phyloP scores from a whole-genome alignment of 2,329 filamentous ascomycete species.

The Phialophora tarda region DNA sequence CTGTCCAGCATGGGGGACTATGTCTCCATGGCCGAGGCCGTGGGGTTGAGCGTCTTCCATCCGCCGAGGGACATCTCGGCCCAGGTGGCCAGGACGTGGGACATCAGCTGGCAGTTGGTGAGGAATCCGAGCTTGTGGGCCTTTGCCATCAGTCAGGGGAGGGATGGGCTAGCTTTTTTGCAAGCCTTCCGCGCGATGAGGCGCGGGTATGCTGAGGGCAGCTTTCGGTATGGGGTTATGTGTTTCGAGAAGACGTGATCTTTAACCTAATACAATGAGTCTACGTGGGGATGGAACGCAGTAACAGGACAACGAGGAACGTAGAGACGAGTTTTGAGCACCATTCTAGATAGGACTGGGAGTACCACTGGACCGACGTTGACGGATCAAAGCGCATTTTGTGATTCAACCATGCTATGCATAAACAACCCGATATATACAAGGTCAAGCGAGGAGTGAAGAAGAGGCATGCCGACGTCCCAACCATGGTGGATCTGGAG shows the following conservation, averaged over 20 bases:
- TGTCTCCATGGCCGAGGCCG: slow-evolving; percentile 56
- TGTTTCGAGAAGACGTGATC: slow-evolving; percentile 53
- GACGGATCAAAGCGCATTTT: neutral
- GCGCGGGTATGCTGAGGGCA: slow-evolving; percentile 63
- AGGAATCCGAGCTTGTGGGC: slow-evolving; percentile 67
- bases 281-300: neutral
- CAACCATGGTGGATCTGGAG: neutral
- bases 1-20: slow-evolving; percentile 62
- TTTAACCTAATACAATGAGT: neutral
- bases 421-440: neutral
- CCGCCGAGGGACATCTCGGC: slow-evolving; percentile 60
- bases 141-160: slow-evolving; percentile 64
- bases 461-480: neutral
- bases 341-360: neutral
- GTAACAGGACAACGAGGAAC: neutral
- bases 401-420: neutral
- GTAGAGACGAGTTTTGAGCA: neutral
- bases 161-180: slow-evolving; percentile 65
- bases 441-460: neutral
- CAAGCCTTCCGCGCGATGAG: slow-evolving; percentile 68
- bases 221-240: slow-evolving; percentile 65
- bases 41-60: slow-evolving; percentile 55
- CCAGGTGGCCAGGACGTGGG: slow-evolving; percentile 66
- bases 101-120: slow-evolving; percentile 66
- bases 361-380: neutral